Conservation (phyloP, 371 early-diverging fungal genomes). For the Lichtheimia ramosa region DNA sequence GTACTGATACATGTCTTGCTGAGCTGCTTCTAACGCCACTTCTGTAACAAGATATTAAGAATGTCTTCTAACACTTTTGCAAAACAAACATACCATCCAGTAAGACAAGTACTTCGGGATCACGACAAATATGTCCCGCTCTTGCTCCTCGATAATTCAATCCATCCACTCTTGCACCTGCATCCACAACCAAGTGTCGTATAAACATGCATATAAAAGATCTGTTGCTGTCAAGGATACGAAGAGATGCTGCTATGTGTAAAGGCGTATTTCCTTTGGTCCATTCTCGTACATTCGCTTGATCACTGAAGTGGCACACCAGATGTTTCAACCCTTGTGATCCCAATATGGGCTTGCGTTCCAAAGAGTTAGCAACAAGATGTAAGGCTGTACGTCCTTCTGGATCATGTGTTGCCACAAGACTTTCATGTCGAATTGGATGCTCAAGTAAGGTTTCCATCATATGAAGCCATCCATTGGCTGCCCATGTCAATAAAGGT, state of each 20-base stretch:
- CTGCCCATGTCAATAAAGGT: constrained; percentile 48
- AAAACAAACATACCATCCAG: constrained; percentile 35
- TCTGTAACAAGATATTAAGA: no score
- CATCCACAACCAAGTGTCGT: constrained; percentile 19
- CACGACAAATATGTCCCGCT: constrained; percentile 38
- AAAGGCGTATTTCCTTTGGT: constrained; percentile 41
- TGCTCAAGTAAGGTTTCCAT: constrained; percentile 26
- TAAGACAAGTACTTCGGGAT: constrained; percentile 21
- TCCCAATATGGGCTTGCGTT: neutral
- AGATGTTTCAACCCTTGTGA: constrained; percentile 12
- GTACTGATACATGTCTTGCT: no score
- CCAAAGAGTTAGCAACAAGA: neutral
- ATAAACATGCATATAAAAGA: constrained; percentile 4
- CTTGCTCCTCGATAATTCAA: constrained; percentile 36
- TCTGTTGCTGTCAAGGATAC: neutral
- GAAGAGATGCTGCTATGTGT: constrained; percentile 26
- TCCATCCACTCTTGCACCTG: constrained; percentile 29
- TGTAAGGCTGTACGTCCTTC: constrained; percentile 3
- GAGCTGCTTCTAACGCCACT: no score
- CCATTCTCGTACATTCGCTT: constrained; percentile 26
- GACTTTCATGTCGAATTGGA: no score
- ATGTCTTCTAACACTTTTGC: no score
- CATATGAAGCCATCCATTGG: constrained; percentile 33
- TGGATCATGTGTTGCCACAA: neutral
- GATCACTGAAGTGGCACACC: constrained; percentile 3